Evolutionary conservation across 192 early-diverging fungal genomes (phyloP), one percentile per base, ranked within the genome.

Genomic region (Mortierella alpina): DNA sequence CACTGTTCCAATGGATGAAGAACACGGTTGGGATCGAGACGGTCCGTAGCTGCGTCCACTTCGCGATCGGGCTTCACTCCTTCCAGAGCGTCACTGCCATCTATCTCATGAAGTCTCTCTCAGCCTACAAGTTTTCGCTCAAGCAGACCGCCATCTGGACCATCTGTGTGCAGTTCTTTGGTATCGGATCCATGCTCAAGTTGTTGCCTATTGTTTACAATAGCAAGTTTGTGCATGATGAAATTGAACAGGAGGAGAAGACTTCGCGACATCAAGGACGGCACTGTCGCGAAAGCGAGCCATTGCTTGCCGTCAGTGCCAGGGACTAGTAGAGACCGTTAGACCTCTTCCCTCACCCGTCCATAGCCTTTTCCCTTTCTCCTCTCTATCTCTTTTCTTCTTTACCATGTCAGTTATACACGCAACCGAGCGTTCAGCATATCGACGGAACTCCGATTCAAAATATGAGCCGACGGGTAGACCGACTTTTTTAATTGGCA

Each of bases 131-230:
- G 1, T 76, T 76, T 39, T 58, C 74, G 7, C 13, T 68, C 60
- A 63, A 40, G 41, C 74, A 76, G 51, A 63, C 41, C 17, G 8
- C n/a, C 0, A 64, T 68, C 40, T 76, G 74, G 74, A 49, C 47
- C 2, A 59, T 48, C 2, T 76, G 74, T 64, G 67, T 76, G 0
- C 74, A 76, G 52, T 61, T 63, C 18, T 31, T 76, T 44, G 74
- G 74, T 1, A 76, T 76, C 31, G 74, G 66, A 14, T 76, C 74
- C 6, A 76, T 76, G 74, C 41, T 76, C n/a, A 76, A 76, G 61
- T 52, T 76, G 47, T 46, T 76, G 42, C 74, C 74, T 15, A 76
- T 76, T 62, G 74, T 76, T 5, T 76, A 76, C 40, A 63, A 76
- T 12, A 76, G 74, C 59, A 59, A 53, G 20, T 76, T 68, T 62